A percentile compares a stretch with the other conserved stretches of the same genome.
These are phyloP conservation scores for Leccinum insigne DNA, from an alignment of 1,284 basidiomycete species.

Conservation along the genomic window DNA sequence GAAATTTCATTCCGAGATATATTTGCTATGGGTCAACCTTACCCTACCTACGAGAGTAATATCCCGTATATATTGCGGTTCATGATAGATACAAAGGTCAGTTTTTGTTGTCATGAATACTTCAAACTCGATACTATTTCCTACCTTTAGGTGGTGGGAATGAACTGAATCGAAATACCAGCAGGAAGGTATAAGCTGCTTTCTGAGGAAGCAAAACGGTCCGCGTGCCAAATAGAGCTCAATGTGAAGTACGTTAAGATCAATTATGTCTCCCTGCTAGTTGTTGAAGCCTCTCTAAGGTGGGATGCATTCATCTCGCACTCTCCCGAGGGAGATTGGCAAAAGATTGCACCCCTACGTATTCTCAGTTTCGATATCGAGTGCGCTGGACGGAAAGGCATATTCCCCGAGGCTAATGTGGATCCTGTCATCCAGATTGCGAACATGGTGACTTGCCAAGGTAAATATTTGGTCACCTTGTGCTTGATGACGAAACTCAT, in stretches of 20 bases:
- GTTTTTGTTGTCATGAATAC: conserved; percentile 3
- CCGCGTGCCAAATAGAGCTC: conserved; percentile 87
- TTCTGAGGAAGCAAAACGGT: conserved; percentile 58
- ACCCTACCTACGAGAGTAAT: conserved; percentile 89
- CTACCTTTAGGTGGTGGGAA: conserved; percentile 76
- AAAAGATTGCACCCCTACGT: conserved; percentile 85
- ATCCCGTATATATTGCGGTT: conserved; percentile 88
- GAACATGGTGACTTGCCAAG: conserved; percentile 96
- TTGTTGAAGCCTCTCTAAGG: conserved; percentile 40
- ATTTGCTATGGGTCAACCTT: conserved; percentile 49
- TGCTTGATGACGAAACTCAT: conserved; percentile 1
- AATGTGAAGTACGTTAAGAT: conserved; percentile 58
- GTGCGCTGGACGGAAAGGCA: conserved; percentile 93
- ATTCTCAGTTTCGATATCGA: conserved; percentile 98
- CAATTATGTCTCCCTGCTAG: neutral
- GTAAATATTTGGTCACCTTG: conserved; percentile 40
- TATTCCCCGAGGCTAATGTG: conserved; percentile 86
- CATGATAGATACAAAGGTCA: conserved; percentile 94
- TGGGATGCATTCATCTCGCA: conserved; percentile 87
- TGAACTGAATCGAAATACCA: conserved; percentile 96
- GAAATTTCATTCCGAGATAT: conserved; percentile 75
- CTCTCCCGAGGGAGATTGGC: conserved; percentile 88
- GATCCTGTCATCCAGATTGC: conserved; percentile 98
- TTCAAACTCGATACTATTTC: neutral
- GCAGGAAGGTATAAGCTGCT: conserved; percentile 76